These are phyloP conservation scores for Tricholoma hemisulphureum DNA, from an alignment of 768 basidiomycete species.

Conservation along the genomic window DNA sequence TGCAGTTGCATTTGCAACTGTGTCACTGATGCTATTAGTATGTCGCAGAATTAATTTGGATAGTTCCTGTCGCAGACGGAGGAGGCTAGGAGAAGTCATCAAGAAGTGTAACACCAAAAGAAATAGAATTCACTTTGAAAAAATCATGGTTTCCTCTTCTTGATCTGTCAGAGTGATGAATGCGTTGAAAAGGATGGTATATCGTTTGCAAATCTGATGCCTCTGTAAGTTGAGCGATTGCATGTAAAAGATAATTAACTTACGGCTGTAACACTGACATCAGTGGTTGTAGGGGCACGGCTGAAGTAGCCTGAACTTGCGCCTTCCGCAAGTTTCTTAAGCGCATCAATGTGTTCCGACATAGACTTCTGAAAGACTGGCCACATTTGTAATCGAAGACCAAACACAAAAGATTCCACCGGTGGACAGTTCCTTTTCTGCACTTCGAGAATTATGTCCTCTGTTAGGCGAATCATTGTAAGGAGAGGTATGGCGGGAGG, in stretches of 20 bases:
- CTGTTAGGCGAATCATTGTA: slow-evolving; percentile 89
- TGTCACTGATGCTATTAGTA: slow-evolving; percentile 63
- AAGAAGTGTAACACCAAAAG: neutral
- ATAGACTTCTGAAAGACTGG: slow-evolving; percentile 90
- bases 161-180: slow-evolving; percentile 79
- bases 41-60: slow-evolving; percentile 73
- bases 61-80: slow-evolving; percentile 83
- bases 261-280: slow-evolving; percentile 62
- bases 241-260: slow-evolving; percentile 23
- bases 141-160: slow-evolving; percentile 95
- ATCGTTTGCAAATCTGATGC: slow-evolving; percentile 67
- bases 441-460: slow-evolving; percentile 71
- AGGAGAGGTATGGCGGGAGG: slow-evolving; percentile 78
- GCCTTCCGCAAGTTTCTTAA: slow-evolving; percentile 83
- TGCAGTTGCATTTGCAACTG: slow-evolving; percentile 60
- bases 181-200: slow-evolving; percentile 78
- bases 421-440: slow-evolving; percentile 78
- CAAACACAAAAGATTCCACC: slow-evolving; percentile 78
- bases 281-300: slow-evolving; percentile 61
- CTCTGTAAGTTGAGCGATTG: slow-evolving; percentile 4
- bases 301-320: slow-evolving; percentile 60
- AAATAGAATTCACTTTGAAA: slow-evolving; percentile 68
- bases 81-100: slow-evolving; percentile 48
- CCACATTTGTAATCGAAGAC: slow-evolving; percentile 85
- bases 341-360: slow-evolving; percentile 75